Evolutionary conservation across 2,329 filamentous ascomycete genomes (phyloP).

Genomic region (Niveomyces coronatus): DNA sequence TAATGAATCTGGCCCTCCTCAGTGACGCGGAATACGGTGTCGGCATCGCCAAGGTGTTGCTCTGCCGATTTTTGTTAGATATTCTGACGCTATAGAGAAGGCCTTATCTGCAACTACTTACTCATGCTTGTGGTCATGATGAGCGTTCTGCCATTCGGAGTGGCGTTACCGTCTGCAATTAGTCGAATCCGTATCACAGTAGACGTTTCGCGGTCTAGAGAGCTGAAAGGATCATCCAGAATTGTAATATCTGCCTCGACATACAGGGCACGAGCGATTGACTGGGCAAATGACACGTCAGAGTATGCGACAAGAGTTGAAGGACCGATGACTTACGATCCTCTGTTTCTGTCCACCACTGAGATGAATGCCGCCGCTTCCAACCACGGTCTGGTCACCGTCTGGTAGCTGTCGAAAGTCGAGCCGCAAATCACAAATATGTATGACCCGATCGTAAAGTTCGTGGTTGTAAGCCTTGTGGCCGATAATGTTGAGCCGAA

Average conservation of each 20-base stretch:
- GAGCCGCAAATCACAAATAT: not conserved
- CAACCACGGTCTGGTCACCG: conserved; percentile 3
- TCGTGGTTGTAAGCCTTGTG: not conserved
- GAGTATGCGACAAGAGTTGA: not conserved
- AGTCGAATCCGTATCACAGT: not conserved
- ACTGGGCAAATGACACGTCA: not conserved
- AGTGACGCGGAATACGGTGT: not conserved
- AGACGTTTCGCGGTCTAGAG: not conserved
- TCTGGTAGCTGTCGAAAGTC: not conserved
- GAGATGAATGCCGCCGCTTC: not conserved
- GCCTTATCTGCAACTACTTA: not conserved
- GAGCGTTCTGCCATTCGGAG: not conserved
- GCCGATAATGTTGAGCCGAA: conserved; percentile 30
- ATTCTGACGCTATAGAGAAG: not conserved
- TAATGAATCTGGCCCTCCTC: not conserved
- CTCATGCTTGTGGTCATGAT: conserved; percentile 7
- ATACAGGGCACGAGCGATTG: no score
- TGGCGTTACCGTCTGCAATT: not conserved
- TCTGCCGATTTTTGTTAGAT: not conserved
- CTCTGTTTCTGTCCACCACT: conserved; percentile 6
- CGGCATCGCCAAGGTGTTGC: conserved; percentile 2
- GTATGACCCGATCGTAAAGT: not conserved
- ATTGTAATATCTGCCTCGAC: not conserved
- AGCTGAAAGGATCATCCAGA: conserved; percentile 5
- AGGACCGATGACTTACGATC: not conserved